Conservation (phyloP, 2,329 filamentous ascomycete species). For the Pezicula carpinea region DNA sequence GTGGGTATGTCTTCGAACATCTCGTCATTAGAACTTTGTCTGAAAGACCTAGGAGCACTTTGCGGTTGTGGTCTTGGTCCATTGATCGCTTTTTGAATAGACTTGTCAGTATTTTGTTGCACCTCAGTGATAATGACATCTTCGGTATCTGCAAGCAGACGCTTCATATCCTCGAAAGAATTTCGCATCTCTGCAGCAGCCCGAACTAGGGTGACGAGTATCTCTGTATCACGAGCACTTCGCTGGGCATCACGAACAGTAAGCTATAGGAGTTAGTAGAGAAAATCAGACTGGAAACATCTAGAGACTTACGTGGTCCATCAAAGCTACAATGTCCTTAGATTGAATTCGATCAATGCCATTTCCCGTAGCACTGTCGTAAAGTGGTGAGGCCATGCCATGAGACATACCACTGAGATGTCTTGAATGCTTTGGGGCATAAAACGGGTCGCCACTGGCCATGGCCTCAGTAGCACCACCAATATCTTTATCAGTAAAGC, state of each 20-base stretch:
- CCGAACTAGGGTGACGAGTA: slow-evolving; percentile 87
- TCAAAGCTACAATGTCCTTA: slow-evolving; percentile 92
- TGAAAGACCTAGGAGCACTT: slow-evolving; percentile 39
- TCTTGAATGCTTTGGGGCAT: slow-evolving; percentile 52
- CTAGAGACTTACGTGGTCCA: slow-evolving; percentile 73
- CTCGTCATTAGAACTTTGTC: slow-evolving; percentile 46
- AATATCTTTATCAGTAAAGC: slow-evolving; percentile 48
- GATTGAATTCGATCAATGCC: slow-evolving; percentile 91
- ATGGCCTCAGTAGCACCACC: slow-evolving; percentile 43
- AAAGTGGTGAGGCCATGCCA: slow-evolving; percentile 83
- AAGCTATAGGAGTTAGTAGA: slow-evolving; percentile 45
- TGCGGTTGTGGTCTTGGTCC: slow-evolving; percentile 81
- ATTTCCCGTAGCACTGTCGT: slow-evolving; percentile 81
- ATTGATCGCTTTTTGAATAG: slow-evolving; percentile 74
- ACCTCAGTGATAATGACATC: slow-evolving; percentile 81
- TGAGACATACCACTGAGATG: slow-evolving; percentile 88
- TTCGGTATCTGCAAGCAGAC: slow-evolving; percentile 84
- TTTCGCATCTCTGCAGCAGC: slow-evolving; percentile 96
- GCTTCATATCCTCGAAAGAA: slow-evolving; percentile 93
- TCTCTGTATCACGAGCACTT: slow-evolving; percentile 93
- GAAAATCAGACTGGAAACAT: not conserved
- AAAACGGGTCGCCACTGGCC: slow-evolving; percentile 61
- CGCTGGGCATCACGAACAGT: slow-evolving; percentile 96
- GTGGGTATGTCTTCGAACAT: slow-evolving; percentile 51
- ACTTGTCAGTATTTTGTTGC: slow-evolving; percentile 83